phyloP scores from a whole-genome alignment of 345 rosid genomes.

The Murraya koenigii region DNA sequence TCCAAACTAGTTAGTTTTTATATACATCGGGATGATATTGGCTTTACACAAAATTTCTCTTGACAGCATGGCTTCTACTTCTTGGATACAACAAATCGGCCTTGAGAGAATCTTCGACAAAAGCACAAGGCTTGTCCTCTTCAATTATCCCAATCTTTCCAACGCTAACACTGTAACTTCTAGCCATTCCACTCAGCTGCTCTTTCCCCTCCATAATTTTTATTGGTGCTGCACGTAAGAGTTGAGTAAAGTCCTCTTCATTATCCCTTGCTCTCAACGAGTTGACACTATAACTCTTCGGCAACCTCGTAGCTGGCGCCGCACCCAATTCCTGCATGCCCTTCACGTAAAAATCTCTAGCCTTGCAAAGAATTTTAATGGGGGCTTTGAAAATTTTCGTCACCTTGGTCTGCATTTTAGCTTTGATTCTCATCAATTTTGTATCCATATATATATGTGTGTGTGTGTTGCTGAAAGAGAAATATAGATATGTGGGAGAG shows the following conservation, averaged over 20 bases:
- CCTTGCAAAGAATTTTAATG: constrained; percentile 32
- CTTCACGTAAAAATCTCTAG: constrained; percentile 32
- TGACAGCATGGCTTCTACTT: background rate
- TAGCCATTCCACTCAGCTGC: constrained; percentile 7
- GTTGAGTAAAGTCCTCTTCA: constrained; percentile 22
- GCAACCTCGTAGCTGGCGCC: constrained; percentile 12
- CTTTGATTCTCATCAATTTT: constrained; percentile 18
- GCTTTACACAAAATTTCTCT: background rate
- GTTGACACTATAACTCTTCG: constrained; percentile 30
- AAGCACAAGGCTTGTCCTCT: constrained; percentile 37
- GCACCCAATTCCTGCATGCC: constrained; percentile 26
- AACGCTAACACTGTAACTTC: constrained; percentile 45
- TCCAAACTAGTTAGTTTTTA: too few relatives aligned
- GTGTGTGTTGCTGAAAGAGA: background rate
- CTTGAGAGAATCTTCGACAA: constrained; percentile 19
- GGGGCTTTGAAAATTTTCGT: constrained; percentile 23
- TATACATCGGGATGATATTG: too few relatives aligned
- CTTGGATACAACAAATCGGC: constrained; percentile 7
- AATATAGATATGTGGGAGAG: background rate
- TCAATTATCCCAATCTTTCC: constrained; percentile 48
- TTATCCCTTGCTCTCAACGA: constrained; percentile 6
- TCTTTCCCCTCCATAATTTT: background rate
- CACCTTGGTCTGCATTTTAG: constrained; percentile 26
- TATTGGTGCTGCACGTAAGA: background rate
- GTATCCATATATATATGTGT: too few relatives aligned